These are phyloP conservation scores for Xylaria sp. DNA, from an alignment of 2,329 filamentous ascomycete genomes.

Conservation along the genomic window DNA sequence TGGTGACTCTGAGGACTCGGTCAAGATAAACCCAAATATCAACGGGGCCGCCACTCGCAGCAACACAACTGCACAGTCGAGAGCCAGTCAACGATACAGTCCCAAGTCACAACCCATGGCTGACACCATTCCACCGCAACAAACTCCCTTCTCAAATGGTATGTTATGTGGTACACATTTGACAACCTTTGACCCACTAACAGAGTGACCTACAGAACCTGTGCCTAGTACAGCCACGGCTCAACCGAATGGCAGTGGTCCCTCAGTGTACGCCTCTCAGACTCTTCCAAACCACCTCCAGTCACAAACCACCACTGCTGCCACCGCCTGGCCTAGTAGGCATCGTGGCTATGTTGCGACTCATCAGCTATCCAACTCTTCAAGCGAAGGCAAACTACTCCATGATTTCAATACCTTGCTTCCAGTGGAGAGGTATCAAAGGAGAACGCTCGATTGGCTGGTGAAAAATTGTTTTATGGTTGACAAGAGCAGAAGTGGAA, in stretches of 20 bases:
- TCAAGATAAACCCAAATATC: conserved; percentile 32
- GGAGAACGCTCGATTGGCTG: conserved; percentile 52
- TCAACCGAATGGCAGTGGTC: conserved; percentile 49
- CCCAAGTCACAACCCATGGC: conserved; percentile 29
- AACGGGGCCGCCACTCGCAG: conserved; percentile 29
- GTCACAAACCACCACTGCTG: conserved; percentile 20
- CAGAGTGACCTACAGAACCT: conserved; percentile 32
- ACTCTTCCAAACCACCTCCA: conserved; percentile 26
- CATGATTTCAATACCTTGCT: conserved; percentile 31
- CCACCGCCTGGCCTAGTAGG: conserved; percentile 29
- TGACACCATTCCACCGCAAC: conserved; percentile 33
- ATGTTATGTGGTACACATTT: conserved; percentile 29
- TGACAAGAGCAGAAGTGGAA: conserved; percentile 16
- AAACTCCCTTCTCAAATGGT: conserved; percentile 38
- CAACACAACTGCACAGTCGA: conserved; percentile 35
- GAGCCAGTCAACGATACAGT: conserved; percentile 41
- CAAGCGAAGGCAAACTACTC: conserved; percentile 45
- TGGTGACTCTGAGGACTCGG: conserved; percentile 45
- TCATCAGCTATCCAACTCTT: conserved; percentile 36
- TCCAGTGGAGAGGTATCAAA: conserved; percentile 57
- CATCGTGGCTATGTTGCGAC: conserved; percentile 17
- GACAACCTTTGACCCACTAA: conserved; percentile 29
- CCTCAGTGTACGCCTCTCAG: conserved; percentile 61
- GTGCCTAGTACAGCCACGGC: conserved; percentile 38
- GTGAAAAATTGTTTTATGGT: conserved; percentile 49